Evolutionary conservation across 768 basidiomycete species (phyloP).

Genomic region (Pluteus cervinus): DNA sequence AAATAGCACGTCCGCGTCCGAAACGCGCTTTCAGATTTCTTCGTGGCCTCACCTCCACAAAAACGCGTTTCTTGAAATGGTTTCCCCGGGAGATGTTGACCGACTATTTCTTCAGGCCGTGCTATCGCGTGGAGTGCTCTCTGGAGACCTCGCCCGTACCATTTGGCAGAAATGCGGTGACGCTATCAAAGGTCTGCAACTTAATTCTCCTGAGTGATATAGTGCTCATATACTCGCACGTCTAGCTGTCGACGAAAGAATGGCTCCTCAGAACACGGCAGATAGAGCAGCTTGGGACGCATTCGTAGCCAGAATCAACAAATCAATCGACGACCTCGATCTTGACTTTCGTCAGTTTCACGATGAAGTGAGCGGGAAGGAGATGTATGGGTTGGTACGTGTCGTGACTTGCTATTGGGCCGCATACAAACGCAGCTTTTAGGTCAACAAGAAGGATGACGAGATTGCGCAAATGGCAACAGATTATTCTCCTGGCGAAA

Average conservation of each 20-base stretch:
- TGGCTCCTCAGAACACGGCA: conserved; percentile 38
- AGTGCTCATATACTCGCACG: conserved; percentile 7
- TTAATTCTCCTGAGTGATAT: conserved; percentile 2
- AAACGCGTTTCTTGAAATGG: no score
- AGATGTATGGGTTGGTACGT: conserved; percentile 67
- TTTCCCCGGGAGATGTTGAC: conserved; percentile 56
- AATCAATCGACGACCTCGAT: conserved; percentile 58
- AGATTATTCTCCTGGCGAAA: conserved; percentile 73
- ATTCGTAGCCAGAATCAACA: conserved; percentile 58
- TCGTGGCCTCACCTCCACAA: no score
- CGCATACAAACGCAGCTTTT: background rate
- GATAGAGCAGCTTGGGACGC: conserved; percentile 47
- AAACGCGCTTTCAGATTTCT: no score
- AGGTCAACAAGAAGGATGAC: conserved; percentile 82
- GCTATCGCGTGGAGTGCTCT: conserved; percentile 62
- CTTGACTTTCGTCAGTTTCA: conserved; percentile 61
- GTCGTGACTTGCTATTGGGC: background rate
- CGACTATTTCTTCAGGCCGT: conserved; percentile 77
- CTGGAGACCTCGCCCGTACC: conserved; percentile 54
- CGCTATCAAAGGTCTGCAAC: conserved; percentile 56
- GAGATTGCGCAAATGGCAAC: conserved; percentile 82
- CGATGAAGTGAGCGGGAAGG: conserved; percentile 60
- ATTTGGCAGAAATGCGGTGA: conserved; percentile 66
- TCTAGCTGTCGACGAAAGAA: conserved; percentile 45
- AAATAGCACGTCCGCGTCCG: no score